Evolutionary conservation across 2,329 filamentous ascomycete genomes (phyloP).

Genomic region (Tolypocladium tundrense): DNA sequence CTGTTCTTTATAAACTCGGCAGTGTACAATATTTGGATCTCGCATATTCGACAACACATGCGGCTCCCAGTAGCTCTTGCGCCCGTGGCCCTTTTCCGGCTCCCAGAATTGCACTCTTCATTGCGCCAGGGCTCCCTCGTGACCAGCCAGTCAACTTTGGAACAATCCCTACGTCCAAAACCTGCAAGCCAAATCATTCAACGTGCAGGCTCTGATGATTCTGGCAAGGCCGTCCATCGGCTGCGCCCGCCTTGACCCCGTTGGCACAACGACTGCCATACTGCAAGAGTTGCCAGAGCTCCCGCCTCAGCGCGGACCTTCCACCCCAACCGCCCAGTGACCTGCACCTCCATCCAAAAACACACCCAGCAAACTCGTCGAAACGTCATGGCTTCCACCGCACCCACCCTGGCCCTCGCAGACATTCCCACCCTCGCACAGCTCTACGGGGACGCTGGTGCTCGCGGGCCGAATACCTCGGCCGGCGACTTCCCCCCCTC

Average conservation of each 20-base stretch:
- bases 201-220: not conserved
- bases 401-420: slow-evolving; percentile 24
- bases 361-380: not conserved
- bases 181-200: not conserved
- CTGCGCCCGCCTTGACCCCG: not conserved
- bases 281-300: not conserved
- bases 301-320: not conserved
- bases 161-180: not conserved
- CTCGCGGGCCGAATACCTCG: not conserved
- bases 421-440: slow-evolving; percentile 53
- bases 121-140: not conserved
- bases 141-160: no score
- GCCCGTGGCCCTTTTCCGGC: not conserved
- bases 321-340: not conserved
- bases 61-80: not conserved
- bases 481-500: slow-evolving; percentile 24
- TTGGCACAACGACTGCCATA: not conserved
- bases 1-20: no score
- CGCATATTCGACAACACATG: not conserved
- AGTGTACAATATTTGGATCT: not conserved
- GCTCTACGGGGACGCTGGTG: slow-evolving; percentile 44
- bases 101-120: not conserved
- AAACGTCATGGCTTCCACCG: not conserved
- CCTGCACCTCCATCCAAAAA: not conserved
- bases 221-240: not conserved